These are phyloP conservation scores for Epichloe hybrida DNA, from an alignment of 2,329 filamentous ascomycete species.

Conservation along the genomic window DNA sequence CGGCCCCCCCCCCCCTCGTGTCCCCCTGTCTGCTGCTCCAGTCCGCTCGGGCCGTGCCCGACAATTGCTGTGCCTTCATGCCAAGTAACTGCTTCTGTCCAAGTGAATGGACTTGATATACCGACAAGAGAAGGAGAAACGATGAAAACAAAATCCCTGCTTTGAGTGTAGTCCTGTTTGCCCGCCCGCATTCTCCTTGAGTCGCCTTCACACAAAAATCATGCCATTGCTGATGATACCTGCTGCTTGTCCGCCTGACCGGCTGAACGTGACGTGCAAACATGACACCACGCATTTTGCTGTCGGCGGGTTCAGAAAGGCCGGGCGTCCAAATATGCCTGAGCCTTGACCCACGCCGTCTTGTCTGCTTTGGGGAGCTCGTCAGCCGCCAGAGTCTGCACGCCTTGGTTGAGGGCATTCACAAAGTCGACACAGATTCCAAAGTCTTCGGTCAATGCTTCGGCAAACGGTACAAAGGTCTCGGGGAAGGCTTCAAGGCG, in stretches of 20 bases:
- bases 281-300: neutral
- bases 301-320: conserved; percentile 20
- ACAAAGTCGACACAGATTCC: conserved; percentile 44
- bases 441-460: conserved; percentile 46
- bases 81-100: neutral
- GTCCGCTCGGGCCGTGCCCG: too few species aligned
- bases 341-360: conserved; percentile 40
- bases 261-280: neutral
- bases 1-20: too few species aligned
- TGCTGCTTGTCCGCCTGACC: too few species aligned
- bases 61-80: neutral
- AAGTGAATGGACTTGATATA: neutral
- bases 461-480: conserved; percentile 44
- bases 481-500: conserved; percentile 37
- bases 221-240: neutral
- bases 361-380: conserved; percentile 34
- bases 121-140: neutral
- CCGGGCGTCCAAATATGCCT: conserved; percentile 35
- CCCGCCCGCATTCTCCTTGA: too few species aligned
- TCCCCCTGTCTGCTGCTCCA: too few species aligned
- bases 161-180: neutral
- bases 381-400: conserved; percentile 38
- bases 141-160: neutral
- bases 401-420: conserved; percentile 40
- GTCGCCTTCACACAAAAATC: neutral